Evolutionary conservation across 2,329 filamentous ascomycete genomes (phyloP).

Genomic region (Ambrosiella xylebori): DNA sequence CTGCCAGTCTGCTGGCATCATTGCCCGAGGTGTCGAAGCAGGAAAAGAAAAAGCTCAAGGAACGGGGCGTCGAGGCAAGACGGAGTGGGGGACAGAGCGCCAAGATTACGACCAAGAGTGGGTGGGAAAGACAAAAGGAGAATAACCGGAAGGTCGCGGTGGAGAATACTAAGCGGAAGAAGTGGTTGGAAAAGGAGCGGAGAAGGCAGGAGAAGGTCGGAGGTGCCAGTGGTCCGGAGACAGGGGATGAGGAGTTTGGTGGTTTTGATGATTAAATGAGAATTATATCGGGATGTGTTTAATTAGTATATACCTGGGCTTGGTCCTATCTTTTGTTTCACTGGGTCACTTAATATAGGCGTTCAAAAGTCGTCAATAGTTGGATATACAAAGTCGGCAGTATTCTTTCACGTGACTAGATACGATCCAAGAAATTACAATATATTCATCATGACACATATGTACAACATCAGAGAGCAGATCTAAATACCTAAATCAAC

Average conservation of each 20-base stretch:
- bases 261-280: constrained; percentile 25
- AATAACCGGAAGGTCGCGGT: constrained; percentile 49
- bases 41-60: constrained; percentile 67
- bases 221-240: not conserved
- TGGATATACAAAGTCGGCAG: no score
- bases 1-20: constrained; percentile 76
- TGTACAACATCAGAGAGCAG: not conserved
- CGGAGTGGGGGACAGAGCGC: constrained; percentile 28
- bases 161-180: constrained; percentile 40
- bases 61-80: constrained; percentile 61
- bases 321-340: not conserved
- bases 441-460: not conserved
- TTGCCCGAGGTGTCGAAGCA: constrained; percentile 71
- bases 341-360: not conserved
- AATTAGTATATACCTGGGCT: no score
- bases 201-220: constrained; percentile 15
- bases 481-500: not conserved
- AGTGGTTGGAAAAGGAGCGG: constrained; percentile 19
- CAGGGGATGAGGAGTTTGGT: constrained; percentile 28
- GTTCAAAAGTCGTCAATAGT: not conserved
- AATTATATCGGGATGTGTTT: not conserved
- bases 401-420: no score
- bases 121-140: constrained; percentile 53
- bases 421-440: no score
- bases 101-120: constrained; percentile 70